These are phyloP conservation scores for Acanthamoeba comandoni DNA, from an alignment of 208 protist genomes.

Conservation along the genomic window DNA sequence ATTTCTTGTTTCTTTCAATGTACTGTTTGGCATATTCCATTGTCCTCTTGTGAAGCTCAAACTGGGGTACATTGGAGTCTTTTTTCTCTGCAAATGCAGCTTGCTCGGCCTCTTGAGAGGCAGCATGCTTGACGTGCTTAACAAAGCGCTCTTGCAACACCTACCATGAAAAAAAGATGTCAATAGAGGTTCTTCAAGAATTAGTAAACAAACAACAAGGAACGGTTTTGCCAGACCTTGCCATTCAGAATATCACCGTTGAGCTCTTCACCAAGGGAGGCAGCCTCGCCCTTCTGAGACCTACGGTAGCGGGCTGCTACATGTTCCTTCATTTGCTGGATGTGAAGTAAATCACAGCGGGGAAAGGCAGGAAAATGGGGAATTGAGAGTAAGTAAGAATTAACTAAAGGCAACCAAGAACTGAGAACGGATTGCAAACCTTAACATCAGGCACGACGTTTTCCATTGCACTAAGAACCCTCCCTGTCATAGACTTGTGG, in stretches of 20 bases:
- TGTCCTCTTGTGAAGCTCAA: conserved; percentile 35
- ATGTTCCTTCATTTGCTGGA: too few relatives aligned
- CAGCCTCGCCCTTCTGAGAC: too few relatives aligned
- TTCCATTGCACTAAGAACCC: conserved; percentile 3
- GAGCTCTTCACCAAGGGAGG: background rate
- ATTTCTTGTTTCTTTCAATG: background rate
- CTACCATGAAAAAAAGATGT: too few relatives aligned
- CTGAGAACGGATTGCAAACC: conserved; percentile 7
- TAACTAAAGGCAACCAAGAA: background rate
- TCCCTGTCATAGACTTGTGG: conserved; percentile 44
- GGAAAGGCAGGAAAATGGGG: background rate
- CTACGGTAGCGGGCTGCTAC: too few relatives aligned
- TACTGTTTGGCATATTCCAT: conserved; percentile 31
- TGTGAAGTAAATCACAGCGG: background rate
- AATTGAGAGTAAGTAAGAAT: background rate
- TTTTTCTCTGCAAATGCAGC: background rate
- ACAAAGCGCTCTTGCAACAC: background rate
- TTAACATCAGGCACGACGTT: conserved; percentile 17
- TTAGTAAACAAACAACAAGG: background rate
- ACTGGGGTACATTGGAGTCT: background rate
- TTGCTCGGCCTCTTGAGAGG: background rate
- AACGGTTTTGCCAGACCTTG: background rate
- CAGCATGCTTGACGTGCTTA: background rate
- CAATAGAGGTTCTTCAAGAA: conserved; percentile 39
- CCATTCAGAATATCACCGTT: background rate